These are phyloP conservation scores for Dactylellina haptotyla DNA, from an alignment of 2,329 filamentous ascomycete genomes.

Conservation along the genomic window DNA sequence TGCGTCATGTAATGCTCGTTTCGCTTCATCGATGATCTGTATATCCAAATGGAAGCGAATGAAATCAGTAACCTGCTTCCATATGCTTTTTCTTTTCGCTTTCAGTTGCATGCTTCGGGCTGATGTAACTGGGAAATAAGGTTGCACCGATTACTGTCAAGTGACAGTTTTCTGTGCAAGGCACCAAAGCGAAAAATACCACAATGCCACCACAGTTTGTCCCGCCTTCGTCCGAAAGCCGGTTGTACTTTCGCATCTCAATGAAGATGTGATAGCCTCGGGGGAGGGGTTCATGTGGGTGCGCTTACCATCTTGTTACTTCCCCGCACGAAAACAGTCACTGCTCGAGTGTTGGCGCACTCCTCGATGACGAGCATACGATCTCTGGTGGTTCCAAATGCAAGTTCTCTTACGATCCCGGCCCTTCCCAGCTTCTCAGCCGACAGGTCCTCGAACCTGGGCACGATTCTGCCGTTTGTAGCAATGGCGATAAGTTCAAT, in stretches of 20 bases:
- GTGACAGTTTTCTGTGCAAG: constrained; percentile 46
- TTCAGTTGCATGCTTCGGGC: constrained; percentile 23
- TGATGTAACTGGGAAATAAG: constrained; percentile 32
- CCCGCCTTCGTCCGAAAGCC: background rate
- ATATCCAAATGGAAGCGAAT: constrained; percentile 13
- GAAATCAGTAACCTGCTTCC: constrained; percentile 29
- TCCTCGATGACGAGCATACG: constrained; percentile 99
- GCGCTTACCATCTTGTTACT: constrained; percentile 96
- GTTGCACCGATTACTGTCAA: constrained; percentile 49
- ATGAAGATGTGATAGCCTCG: background rate
- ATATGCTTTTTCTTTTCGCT: constrained; percentile 18
- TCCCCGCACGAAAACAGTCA: constrained; percentile 94
- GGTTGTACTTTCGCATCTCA: constrained; percentile 2
- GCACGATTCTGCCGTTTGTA: constrained; percentile 96
- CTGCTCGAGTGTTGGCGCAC: constrained; percentile 95
- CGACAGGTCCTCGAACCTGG: constrained; percentile 92
- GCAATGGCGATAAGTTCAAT: constrained; percentile 99
- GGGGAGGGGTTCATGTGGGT: constrained; percentile 7
- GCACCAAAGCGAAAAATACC: constrained; percentile 4
- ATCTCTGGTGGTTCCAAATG: constrained; percentile 94
- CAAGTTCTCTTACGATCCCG: constrained; percentile 91
- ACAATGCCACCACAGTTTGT: constrained; percentile 4
- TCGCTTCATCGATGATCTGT: constrained; percentile 98
- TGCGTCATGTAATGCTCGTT: constrained; percentile 95
- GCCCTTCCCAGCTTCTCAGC: constrained; percentile 89